Evolutionary conservation across 148 eudicot genomes (phyloP).

Genomic region (Rhododendron vialii): DNA sequence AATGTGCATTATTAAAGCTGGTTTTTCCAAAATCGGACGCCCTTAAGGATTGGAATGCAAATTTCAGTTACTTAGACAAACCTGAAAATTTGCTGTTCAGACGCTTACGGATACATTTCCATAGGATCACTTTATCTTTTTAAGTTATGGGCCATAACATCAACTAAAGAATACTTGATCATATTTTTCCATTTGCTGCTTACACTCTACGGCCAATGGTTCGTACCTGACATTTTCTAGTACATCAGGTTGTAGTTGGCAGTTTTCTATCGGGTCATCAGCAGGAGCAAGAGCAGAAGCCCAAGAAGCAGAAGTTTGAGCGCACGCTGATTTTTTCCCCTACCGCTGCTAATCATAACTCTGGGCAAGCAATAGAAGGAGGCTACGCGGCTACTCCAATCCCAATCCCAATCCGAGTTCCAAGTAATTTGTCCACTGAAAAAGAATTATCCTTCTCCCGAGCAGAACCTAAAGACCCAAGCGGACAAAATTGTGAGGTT

Average conservation of each 20-base stretch:
- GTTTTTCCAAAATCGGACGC: neutral
- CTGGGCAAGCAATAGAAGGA: slow-evolving; percentile 35
- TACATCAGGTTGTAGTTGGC: slow-evolving; percentile 65
- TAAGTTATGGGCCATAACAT: neutral
- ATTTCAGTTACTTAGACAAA: neutral
- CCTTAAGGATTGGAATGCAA: neutral
- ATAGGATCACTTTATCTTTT: neutral
- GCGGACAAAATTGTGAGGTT: slow-evolving; percentile 36
- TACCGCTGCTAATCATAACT: slow-evolving; percentile 31
- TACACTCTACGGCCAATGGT: neutral
- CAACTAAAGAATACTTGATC: neutral
- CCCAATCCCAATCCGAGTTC: slow-evolving; percentile 29
- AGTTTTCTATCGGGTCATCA: slow-evolving; percentile 65
- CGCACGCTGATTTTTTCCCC: slow-evolving; percentile 28
- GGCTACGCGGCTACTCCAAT: slow-evolving; percentile 28
- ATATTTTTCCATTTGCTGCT: neutral
- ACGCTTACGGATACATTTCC: neutral
- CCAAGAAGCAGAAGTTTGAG: slow-evolving; percentile 55
- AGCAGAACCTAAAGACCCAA: slow-evolving; percentile 42
- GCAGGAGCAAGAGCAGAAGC: slow-evolving; percentile 45
- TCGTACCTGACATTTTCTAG: slow-evolving; percentile 5
- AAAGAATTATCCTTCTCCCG: slow-evolving; percentile 33
- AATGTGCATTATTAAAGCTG: neutral
- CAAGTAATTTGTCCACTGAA: slow-evolving; percentile 33
- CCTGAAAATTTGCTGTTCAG: neutral